Conservation (phyloP, 371 early-diverging fungal genomes). For the Mortierella sp. region DNA sequence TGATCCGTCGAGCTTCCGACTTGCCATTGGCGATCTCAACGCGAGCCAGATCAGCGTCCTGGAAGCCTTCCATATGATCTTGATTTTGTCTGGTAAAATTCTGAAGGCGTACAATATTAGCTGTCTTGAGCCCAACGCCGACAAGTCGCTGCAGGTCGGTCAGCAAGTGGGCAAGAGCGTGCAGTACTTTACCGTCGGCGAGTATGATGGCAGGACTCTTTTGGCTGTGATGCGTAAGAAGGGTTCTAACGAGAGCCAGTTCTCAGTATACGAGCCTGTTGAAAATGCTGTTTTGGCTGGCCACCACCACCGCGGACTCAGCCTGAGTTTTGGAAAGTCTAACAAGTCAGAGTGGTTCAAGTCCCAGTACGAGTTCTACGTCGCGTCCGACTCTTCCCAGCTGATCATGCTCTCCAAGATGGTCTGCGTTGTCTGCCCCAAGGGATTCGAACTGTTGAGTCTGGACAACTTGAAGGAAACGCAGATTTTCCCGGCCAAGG, state of each 20-base stretch:
- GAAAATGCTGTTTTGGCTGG: constrained; percentile 50
- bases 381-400: constrained; percentile 85
- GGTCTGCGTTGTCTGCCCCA: constrained; percentile 88
- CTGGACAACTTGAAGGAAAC: constrained; percentile 81
- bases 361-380: constrained; percentile 73
- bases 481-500: constrained; percentile 60
- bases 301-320: constrained; percentile 41
- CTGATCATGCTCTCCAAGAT: constrained; percentile 86
- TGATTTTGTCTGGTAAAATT: constrained; percentile 73
- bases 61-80: constrained; percentile 77
- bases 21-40: constrained; percentile 78
- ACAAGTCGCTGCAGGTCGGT: constrained; percentile 63
- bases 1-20: constrained; percentile 56
- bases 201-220: constrained; percentile 47
- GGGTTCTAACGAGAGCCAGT: constrained; percentile 52
- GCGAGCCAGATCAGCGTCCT: constrained; percentile 88
- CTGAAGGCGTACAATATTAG: constrained; percentile 84
- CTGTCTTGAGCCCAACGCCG: constrained; percentile 65
- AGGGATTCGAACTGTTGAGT: constrained; percentile 94
- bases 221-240: constrained; percentile 52
- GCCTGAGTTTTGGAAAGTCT: constrained; percentile 48
- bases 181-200: constrained; percentile 86
- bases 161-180: constrained; percentile 84
- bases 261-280: constrained; percentile 48
- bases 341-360: constrained; percentile 56